Evolutionary conservation across 225 moss, liverwort and hornwort genomes (phyloP).

Genomic region (Sphagnum contortum): DNA sequence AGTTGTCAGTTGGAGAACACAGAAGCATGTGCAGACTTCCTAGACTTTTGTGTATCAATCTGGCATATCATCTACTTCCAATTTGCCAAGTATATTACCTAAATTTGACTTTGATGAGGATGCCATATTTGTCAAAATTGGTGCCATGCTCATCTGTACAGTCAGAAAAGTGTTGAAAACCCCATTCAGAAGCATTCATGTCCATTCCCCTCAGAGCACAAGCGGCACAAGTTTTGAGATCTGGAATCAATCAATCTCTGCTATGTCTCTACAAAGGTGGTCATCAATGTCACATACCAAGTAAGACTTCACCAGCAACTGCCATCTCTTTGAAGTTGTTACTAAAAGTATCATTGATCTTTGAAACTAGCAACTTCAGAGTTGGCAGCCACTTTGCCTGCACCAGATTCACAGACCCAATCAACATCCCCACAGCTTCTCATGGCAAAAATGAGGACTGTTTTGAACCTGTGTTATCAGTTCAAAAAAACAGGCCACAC

Average conservation of each 20-base stretch:
- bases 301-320: constrained; percentile 92
- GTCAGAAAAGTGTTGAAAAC: not conserved
- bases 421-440: not conserved
- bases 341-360: constrained; percentile 86
- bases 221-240: too few species aligned
- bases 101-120: constrained; percentile 96
- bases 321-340: constrained; percentile 98
- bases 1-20: too few species aligned
- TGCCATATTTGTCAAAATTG: constrained; percentile 86
- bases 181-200: not conserved
- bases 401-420: not conserved
- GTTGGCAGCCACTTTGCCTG: constrained; percentile 83
- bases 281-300: constrained; percentile 37
- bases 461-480: too few species aligned
- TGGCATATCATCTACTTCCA: too few species aligned
- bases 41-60: too few species aligned
- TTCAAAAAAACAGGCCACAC: too few species aligned
- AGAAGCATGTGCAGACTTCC: too few species aligned
- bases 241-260: too few species aligned
- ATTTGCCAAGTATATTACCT: constrained; percentile 26
- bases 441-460: not conserved
- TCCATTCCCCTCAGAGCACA: too few species aligned
- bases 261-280: too few species aligned
- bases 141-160: constrained; percentile 79
- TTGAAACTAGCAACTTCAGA: constrained; percentile 64